Conservation (phyloP, 1,284 basidiomycete genomes). For the Malassezia obtusa region DNA sequence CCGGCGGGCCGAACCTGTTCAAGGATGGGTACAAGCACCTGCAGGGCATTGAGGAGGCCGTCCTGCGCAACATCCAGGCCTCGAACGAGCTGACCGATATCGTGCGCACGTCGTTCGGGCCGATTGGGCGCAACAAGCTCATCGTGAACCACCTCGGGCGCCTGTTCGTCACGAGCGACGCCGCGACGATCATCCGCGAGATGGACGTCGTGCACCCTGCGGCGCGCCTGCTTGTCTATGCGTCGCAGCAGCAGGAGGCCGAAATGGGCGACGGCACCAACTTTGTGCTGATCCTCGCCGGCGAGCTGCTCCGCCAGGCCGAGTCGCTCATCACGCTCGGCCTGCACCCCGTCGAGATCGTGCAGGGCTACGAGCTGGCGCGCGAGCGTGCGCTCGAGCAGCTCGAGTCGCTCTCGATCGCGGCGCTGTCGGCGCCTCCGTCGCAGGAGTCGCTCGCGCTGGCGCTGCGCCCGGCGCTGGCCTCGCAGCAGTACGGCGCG, state of each 20-base stretch:
- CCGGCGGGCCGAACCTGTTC: slow-evolving; percentile 79
- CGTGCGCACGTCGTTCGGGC: slow-evolving; percentile 89
- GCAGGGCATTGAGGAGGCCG: slow-evolving; percentile 83
- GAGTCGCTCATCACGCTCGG: slow-evolving; percentile 91
- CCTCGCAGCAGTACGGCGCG: slow-evolving; percentile 91
- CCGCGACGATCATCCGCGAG: slow-evolving; percentile 95
- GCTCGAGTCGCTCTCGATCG: slow-evolving; percentile 57
- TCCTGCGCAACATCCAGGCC: slow-evolving; percentile 77
- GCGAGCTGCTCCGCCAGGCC: slow-evolving; percentile 87
- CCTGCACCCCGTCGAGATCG: slow-evolving; percentile 77
- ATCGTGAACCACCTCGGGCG: slow-evolving; percentile 65
- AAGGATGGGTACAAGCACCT: slow-evolving; percentile 63
- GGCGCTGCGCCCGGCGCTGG: slow-evolving; percentile 81
- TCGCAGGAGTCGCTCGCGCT: slow-evolving; percentile 65
- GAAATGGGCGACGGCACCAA: slow-evolving; percentile 98
- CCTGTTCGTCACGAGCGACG: slow-evolving; percentile 96
- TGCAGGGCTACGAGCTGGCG: slow-evolving; percentile 93
- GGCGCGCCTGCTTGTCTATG: slow-evolving; percentile 93
- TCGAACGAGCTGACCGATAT: slow-evolving; percentile 87
- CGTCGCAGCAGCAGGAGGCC: slow-evolving; percentile 85
- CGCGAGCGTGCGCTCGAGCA: slow-evolving; percentile 72
- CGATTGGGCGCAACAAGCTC: slow-evolving; percentile 60
- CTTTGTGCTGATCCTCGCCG: slow-evolving; percentile 85
- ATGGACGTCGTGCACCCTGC: slow-evolving; percentile 97
- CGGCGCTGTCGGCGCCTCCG: slow-evolving; percentile 63